Evolutionary conservation across 2,329 filamentous ascomycete genomes (phyloP), one percentile per base, ranked within the genome.

Genomic region (Diaporthe helianthi): DNA sequence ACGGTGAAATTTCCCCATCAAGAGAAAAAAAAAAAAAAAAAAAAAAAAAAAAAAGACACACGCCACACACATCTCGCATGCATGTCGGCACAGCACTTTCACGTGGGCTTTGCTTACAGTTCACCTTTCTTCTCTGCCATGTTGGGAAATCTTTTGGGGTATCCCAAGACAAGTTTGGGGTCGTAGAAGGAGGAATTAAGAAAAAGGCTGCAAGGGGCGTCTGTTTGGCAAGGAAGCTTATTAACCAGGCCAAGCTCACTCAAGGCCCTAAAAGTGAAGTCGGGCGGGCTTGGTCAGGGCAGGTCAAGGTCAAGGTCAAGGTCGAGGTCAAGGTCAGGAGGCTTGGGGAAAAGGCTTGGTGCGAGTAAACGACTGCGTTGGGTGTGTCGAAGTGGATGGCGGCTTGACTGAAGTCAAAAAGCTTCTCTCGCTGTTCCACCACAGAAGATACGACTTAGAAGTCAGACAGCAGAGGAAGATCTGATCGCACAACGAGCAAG

Each of bases 121-220:
- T 63, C 58, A 63, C 58, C 44, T 44, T 47, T 63, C 54, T 44
- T 60, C 29, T 49, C 58, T 7, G 58, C 29, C 58, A 63, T 63
- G 58, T 49, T 63, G 58, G 29, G 29, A 6, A 49, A 36, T 49
- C 12, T 9, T 17, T 36, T 36, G 29, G 44, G 13, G 29, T 41
- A 47, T 61, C 26, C 17, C 41, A 15, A 29, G 55, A 24, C 24
- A 9, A 33, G 22, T 15, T 61, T 46, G 38, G 24, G 53, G 38
- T 19, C 10, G 54, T 13, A 15, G 31, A 29, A 61, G n/a, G n/a
- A n/a, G n/a, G n/a, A n/a, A n/a, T n/a, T n/a, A n/a, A n/a, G n/a
- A 26, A 17, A 60, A 60, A 17, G 24, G 22, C 9, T 38, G 41
- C 13, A 17, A 38, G 41, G 41, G 41, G 41, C 8, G 26, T 26